Evolutionary conservation across 2,329 filamentous ascomycete species (phyloP).

Genomic region (Pestalotiopsis sp.): DNA sequence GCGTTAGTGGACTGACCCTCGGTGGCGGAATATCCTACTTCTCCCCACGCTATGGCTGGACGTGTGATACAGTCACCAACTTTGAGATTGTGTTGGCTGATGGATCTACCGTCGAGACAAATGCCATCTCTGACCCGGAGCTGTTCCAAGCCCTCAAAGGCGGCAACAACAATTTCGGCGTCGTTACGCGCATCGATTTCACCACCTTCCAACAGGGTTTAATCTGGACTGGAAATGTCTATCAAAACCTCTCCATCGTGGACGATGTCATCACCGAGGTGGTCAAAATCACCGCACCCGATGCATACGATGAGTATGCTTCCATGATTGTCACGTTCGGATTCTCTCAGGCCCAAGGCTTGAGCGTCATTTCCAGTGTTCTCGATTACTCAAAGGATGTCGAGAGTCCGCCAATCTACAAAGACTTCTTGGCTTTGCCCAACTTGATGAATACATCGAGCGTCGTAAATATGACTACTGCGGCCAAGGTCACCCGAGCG

Average conservation of each 20-base stretch:
- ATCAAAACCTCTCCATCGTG: not conserved
- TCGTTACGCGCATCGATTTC: constrained; percentile 16
- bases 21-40: constrained; percentile 52
- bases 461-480: not conserved
- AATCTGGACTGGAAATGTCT: not conserved
- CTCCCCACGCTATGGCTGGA: constrained; percentile 43
- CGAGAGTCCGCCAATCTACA: not conserved
- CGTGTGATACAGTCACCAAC: constrained; percentile 44
- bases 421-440: not conserved
- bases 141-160: constrained; percentile 15
- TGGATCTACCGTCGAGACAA: constrained; percentile 25
- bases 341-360: not conserved
- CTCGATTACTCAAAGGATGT: not conserved
- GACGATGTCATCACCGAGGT: not conserved
- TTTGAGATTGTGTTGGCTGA: constrained; percentile 49
- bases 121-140: not conserved
- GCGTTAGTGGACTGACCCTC: constrained; percentile 42
- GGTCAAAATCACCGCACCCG: not conserved
- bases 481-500: no score
- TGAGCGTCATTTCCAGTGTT: not conserved
- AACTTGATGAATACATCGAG: not conserved
- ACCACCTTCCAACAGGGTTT: not conserved
- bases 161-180: constrained; percentile 17
- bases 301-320: not conserved
- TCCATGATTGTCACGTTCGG: not conserved